Percentiles rank a stretch among this genome's conserved stretches.
Evolutionary conservation across 1,139 yeast species (phyloP).

Genomic region (Hanseniaspora uvarum): DNA sequence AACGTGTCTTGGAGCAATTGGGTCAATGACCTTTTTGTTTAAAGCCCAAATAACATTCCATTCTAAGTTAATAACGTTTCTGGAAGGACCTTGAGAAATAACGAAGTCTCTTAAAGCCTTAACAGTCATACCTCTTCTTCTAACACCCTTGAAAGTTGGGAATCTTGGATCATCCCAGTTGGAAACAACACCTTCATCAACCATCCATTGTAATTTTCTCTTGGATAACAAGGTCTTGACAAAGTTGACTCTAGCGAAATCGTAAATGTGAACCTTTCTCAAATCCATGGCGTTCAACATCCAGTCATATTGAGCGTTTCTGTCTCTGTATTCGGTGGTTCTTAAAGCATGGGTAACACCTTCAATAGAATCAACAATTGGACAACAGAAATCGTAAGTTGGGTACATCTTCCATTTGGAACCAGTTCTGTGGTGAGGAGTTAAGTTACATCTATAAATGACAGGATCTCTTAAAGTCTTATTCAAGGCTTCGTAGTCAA

Average conservation of each 20-base stretch:
- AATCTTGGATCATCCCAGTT: slow-evolving; percentile 99
- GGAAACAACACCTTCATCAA: slow-evolving; percentile 70
- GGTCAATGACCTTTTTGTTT: slow-evolving; percentile 92
- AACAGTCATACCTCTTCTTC: slow-evolving; percentile 98
- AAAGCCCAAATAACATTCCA: slow-evolving; percentile 97
- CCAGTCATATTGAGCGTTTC: slow-evolving; percentile 97
- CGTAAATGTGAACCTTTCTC: slow-evolving; percentile 94
- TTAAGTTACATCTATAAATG: slow-evolving; percentile 86
- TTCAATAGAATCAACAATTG: slow-evolving; percentile 85
- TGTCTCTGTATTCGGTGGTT: slow-evolving; percentile 95
- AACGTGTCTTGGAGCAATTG: slow-evolving; percentile 88
- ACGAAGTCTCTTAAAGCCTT: slow-evolving; percentile 91
- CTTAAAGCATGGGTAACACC: slow-evolving; percentile 96
- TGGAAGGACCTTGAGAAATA: slow-evolving; percentile 92
- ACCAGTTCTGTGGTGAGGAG: slow-evolving; percentile 97
- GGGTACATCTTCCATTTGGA: slow-evolving; percentile 88
- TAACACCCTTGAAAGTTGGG: slow-evolving; percentile 97
- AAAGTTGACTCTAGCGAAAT: slow-evolving; percentile 91
- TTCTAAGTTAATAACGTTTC: slow-evolving; percentile 88
- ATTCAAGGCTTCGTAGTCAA: slow-evolving; percentile 78
- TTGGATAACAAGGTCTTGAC: slow-evolving; percentile 87
- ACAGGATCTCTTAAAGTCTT: slow-evolving; percentile 96
- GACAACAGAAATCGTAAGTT: slow-evolving; percentile 96
- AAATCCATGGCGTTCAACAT: slow-evolving; percentile 66
- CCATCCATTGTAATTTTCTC: slow-evolving; percentile 98